Evolutionary conservation across 192 early-diverging fungal genomes (phyloP).

Genomic region (Gonapodya sp.): DNA sequence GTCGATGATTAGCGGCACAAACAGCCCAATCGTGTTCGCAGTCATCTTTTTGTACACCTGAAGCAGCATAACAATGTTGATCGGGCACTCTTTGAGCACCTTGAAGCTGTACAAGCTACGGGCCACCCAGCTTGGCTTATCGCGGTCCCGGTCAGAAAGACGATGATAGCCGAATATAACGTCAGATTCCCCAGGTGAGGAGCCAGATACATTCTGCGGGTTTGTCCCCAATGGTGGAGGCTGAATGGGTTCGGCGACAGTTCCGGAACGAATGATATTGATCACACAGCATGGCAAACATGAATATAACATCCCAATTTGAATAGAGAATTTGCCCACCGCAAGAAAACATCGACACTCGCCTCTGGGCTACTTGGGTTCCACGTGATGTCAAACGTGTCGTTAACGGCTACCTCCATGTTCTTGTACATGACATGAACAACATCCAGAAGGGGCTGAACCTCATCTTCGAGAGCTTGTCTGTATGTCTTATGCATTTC

Average conservation of each 20-base stretch:
- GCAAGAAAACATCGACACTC: neutral
- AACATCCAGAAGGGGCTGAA: slow-evolving; percentile 81
- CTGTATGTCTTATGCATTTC: slow-evolving; percentile 89
- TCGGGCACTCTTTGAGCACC: slow-evolving; percentile 95
- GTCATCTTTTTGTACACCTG: slow-evolving; percentile 75
- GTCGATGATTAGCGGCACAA: slow-evolving; percentile 81
- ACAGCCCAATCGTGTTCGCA: slow-evolving; percentile 65
- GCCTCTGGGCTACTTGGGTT: neutral
- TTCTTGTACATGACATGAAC: slow-evolving; percentile 90
- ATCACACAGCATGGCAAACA: neutral
- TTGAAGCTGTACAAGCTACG: slow-evolving; percentile 85
- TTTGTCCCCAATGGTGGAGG: neutral
- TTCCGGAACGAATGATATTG: neutral
- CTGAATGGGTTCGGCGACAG: too few species aligned
- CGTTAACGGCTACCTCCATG: slow-evolving; percentile 75
- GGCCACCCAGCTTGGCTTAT: slow-evolving; percentile 46
- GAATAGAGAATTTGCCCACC: too few species aligned
- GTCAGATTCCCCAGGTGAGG: neutral
- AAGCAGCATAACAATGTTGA: slow-evolving; percentile 92
- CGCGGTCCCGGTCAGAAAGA: slow-evolving; percentile 11
- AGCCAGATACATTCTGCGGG: neutral
- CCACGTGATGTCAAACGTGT: slow-evolving; percentile 56
- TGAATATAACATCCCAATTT: neutral
- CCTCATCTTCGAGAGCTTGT: slow-evolving; percentile 68
- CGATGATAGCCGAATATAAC: neutral